Evolutionary conservation across 208 protist species (phyloP).

Genomic region (Leishmania braziliensis): DNA sequence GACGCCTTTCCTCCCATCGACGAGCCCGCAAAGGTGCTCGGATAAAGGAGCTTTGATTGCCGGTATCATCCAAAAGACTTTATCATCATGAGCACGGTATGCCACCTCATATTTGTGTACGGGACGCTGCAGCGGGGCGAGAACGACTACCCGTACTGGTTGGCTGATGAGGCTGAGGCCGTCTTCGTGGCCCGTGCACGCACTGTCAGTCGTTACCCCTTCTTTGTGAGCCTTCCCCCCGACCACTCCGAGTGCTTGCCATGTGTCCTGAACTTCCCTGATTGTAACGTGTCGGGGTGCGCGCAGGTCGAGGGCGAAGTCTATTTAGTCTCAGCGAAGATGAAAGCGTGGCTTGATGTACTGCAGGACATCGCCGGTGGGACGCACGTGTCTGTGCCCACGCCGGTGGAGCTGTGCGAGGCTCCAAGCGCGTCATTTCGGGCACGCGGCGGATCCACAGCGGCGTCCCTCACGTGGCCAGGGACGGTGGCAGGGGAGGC

Average conservation of each 20-base stretch:
- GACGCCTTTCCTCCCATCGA: not conserved
- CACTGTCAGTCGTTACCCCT: conserved; percentile 53
- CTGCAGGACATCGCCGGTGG: conserved; percentile 47
- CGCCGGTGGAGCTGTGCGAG: conserved; percentile 32
- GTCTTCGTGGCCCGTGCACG: conserved; percentile 46
- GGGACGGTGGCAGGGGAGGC: not conserved
- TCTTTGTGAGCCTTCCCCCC: conserved; percentile 64
- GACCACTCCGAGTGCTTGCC: conserved; percentile 47
- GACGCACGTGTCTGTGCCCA: conserved; percentile 31
- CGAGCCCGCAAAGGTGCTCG: not conserved
- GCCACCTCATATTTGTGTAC: conserved; percentile 67
- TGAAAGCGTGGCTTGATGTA: conserved; percentile 66
- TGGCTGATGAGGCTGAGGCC: conserved; percentile 50
- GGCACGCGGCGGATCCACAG: conserved; percentile 1
- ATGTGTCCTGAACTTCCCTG: conserved; percentile 51
- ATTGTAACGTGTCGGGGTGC: conserved; percentile 23
- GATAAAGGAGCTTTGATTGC: not conserved
- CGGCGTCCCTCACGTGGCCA: not conserved
- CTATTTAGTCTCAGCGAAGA: conserved; percentile 54
- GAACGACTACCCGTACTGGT: conserved; percentile 75
- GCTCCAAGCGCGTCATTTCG: conserved; percentile 21
- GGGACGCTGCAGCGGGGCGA: conserved; percentile 70
- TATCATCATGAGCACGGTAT: conserved; percentile 13
- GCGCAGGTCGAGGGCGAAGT: conserved; percentile 65
- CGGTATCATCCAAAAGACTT: not conserved